phyloP scores from a whole-genome alignment of 768 basidiomycete species.

The Trametes villosa region DNA sequence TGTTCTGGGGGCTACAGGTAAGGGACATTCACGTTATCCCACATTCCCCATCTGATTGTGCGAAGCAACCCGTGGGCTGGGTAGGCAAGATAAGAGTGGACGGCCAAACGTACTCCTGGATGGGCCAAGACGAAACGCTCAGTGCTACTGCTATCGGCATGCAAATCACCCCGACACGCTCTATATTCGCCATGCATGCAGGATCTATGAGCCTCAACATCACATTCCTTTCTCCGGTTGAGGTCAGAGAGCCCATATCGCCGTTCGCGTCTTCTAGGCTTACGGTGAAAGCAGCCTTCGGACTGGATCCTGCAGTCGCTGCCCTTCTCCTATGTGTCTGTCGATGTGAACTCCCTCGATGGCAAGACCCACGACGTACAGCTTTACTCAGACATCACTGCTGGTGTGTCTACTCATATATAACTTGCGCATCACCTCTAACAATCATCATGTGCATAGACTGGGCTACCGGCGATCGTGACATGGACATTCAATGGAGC shows the following conservation, averaged over 20 bases:
- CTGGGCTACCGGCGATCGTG: conserved; percentile 14
- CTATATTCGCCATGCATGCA: conserved; percentile 37
- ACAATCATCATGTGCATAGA: not conserved
- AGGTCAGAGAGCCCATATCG: conserved; percentile 26
- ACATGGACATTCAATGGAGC: conserved; percentile 13
- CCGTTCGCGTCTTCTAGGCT: not conserved
- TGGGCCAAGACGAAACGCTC: conserved; percentile 3
- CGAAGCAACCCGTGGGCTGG: conserved; percentile 18
- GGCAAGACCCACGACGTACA: conserved; percentile 39
- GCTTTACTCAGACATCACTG: conserved; percentile 45
- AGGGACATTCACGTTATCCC: not conserved
- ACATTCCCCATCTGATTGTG: not conserved
- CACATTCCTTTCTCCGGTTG: conserved; percentile 45
- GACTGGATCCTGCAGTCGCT: conserved; percentile 43
- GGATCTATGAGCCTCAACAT: conserved; percentile 42
- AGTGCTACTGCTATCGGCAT: conserved; percentile 24
- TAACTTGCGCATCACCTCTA: not conserved
- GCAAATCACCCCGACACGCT: conserved; percentile 41
- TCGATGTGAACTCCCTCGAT: conserved; percentile 38
- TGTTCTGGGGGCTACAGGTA: conserved; percentile 20
- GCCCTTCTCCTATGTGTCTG: conserved; percentile 43
- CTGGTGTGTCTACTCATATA: conserved; percentile 28
- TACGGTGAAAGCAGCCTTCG: conserved; percentile 31
- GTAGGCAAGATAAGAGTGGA: conserved; percentile 25
- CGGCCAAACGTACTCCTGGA: conserved; percentile 20